Conservation (phyloP, 768 basidiomycete species). For the Lenzites betulinus region DNA sequence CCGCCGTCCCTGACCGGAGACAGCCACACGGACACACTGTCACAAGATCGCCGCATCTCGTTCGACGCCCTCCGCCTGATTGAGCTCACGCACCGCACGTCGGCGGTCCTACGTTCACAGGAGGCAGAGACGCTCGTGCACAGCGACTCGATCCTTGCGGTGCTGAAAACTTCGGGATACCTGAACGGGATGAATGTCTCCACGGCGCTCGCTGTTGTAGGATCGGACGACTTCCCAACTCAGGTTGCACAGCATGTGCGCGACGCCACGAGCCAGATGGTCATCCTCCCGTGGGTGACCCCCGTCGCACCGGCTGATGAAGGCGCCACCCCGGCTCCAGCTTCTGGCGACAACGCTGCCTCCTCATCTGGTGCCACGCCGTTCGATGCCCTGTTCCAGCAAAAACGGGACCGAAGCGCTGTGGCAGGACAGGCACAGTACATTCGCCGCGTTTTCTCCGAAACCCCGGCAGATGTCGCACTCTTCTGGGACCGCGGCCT, state of each 20-base stretch:
- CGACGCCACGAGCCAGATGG: conserved; percentile 63
- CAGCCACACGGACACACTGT: background rate
- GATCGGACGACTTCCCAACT: conserved; percentile 69
- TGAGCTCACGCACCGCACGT: conserved; percentile 87
- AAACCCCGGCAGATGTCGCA: conserved; percentile 74
- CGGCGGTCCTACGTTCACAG: conserved; percentile 81
- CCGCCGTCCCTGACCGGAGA: background rate
- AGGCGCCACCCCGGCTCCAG: conserved; percentile 10
- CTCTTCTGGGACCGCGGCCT: conserved; percentile 80
- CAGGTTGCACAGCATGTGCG: conserved; percentile 63
- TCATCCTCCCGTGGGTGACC: conserved; percentile 78
- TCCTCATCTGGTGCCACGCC: conserved; percentile 45
- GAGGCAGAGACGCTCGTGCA: conserved; percentile 69
- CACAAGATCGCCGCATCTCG: conserved; percentile 32
- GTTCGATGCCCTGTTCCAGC: conserved; percentile 78
- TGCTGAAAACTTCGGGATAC: conserved; percentile 78
- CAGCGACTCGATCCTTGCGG: conserved; percentile 70
- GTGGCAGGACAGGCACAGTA: conserved; percentile 77
- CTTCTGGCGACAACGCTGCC: background rate
- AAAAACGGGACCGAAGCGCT: conserved; percentile 40
- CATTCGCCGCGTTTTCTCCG: conserved; percentile 78
- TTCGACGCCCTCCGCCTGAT: conserved; percentile 86
- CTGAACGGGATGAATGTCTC: conserved; percentile 68
- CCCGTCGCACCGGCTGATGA: conserved; percentile 1
- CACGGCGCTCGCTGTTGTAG: conserved; percentile 73